Base-by-base conservation (phyloP, 192 early-diverging fungal species). In the Coemansia sp. region DNA sequence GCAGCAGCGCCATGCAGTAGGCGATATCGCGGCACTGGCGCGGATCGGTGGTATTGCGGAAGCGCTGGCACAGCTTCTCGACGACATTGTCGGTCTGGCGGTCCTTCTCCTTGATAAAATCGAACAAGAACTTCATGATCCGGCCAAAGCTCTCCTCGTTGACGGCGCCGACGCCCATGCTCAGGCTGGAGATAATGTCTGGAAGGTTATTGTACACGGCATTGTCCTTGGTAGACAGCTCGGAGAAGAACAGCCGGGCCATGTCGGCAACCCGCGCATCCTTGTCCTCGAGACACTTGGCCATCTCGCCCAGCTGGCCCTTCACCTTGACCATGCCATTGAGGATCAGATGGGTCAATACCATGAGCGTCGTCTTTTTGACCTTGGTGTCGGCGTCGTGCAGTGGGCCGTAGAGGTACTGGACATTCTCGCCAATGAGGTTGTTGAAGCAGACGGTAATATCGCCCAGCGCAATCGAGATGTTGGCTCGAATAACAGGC, bases 291-390 rank as follows among this genome's bases (percentile, higher is more conserved):
- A 98, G 84, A 57, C 95, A 98, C 73, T 97, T 98, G 1, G 97
- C 97, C 93, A 99, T 98, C 77, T 98, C 96, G 70, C 93, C 92
- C 50, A 99, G 86, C 70, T 99, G 96, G 10, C 97, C 98, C 76
- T 98, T 99, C 39, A 97, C 96, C 73, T 99, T 99, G 75, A 99
- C 90, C 96, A 98, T 98, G 25, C 97, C 97, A 75, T 99, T 99
- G 50, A 99, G 84, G 46, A 98, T 95, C 79, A 99, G 80, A 73
- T 97, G 95, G 0, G 97, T 97, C 44, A 99, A 77, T 12, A 99
- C 98, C 98, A 99, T 99, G 44, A 99, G 89, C 45, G 95, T 90
- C 75, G 96, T 99, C 82, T 96, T 97, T 76, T 96, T 95, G 38
- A 98, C 95, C 9, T 87, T 74, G 2, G 75, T 74, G 70, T 97